Percentiles rank a stretch among this genome's conserved stretches.
Evolutionary conservation across 768 basidiomycete genomes (phyloP).

Genomic region (Mycena haematopus): DNA sequence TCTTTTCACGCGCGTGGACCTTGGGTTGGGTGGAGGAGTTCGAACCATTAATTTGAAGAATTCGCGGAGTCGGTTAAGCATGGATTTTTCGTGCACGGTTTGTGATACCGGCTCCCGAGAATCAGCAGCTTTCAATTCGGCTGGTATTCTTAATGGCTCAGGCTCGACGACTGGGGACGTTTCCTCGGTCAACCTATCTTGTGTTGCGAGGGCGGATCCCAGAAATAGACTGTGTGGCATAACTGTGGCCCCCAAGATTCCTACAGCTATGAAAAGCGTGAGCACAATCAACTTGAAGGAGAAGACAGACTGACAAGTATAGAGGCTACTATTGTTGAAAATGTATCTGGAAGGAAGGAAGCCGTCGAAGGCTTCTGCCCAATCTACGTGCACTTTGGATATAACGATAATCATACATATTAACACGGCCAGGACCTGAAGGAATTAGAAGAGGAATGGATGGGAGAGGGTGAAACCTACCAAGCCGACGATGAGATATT

Average conservation of each 20-base stretch:
- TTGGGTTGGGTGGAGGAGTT: constrained; percentile 42
- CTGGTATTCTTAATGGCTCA: constrained; percentile 15
- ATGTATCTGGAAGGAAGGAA: constrained; percentile 75
- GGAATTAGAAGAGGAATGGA: constrained; percentile 8
- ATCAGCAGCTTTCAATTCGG: constrained; percentile 22
- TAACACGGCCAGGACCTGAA: constrained; percentile 72
- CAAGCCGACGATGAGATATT: constrained; percentile 65
- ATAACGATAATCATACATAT: constrained; percentile 82
- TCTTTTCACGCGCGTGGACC: constrained; percentile 44
- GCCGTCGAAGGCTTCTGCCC: constrained; percentile 77
- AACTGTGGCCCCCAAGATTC: constrained; percentile 83
- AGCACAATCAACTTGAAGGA: constrained; percentile 4
- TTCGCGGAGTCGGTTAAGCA: constrained; percentile 31
- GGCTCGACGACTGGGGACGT: constrained; percentile 32
- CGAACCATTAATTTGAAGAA: constrained; percentile 44
- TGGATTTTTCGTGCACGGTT: constrained; percentile 10
- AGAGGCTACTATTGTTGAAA: constrained; percentile 62
- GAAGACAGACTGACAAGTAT: constrained; percentile 58
- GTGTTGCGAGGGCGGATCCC: constrained; percentile 85
- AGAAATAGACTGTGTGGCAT: constrained; percentile 96
- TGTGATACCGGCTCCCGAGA: constrained; percentile 28
- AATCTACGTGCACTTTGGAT: constrained; percentile 69
- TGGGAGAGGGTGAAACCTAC: constrained; percentile 41
- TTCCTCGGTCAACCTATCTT: constrained; percentile 64
- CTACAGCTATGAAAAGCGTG: constrained; percentile 44